Evolutionary conservation across 768 basidiomycete species (phyloP), one percentile per base, ranked within the genome.

Genomic region (Boletus rubroflammeus): DNA sequence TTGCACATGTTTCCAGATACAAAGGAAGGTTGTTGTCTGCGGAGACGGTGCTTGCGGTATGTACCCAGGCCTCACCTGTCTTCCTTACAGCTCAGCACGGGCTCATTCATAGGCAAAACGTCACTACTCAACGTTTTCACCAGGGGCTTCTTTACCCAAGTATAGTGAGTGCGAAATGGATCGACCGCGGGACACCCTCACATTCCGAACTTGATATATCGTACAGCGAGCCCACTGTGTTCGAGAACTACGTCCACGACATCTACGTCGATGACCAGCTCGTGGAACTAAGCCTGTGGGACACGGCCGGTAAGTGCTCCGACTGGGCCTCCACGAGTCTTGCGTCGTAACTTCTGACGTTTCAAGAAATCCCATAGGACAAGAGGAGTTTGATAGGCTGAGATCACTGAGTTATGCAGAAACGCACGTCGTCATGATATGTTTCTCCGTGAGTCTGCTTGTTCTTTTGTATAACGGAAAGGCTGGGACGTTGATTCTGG

Each of bases 191-290:
- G 26, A 26, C 40, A 13, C 40, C 38, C 17, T 47, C 26, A 13
- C 17, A 35, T 17, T 34, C 62, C 15, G 56, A 36, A 41, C 53
- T 13, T 5, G 3, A 21, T 39, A 21, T 39, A 25, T 26, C 19
- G 6, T 46, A 36, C 65, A 93, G 91, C 62, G 90, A 94, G 75
- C 92, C 89, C 6, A 94, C 92, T 25, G 95, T 98, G 5, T 98
- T 98, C 62, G 96, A 98, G 72, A 98, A 98, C 74, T 94, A 96
- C 64, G 93, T 96, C 11, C 90, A 95, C 68, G 90, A 94, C 60
- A 76, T 95, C 51, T 79, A 79, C 60, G 83, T 96, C 26, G 94
- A 98, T 60, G 93, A 92, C 32, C 87, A 92, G 62, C 70, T 81
- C 29, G 87, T 98, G 14, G 95, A 98, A 66, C 77, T 99, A 41